Base-by-base conservation (phyloP, 2,329 filamentous ascomycete species). In the Leptosphaerulina australis region DNA sequence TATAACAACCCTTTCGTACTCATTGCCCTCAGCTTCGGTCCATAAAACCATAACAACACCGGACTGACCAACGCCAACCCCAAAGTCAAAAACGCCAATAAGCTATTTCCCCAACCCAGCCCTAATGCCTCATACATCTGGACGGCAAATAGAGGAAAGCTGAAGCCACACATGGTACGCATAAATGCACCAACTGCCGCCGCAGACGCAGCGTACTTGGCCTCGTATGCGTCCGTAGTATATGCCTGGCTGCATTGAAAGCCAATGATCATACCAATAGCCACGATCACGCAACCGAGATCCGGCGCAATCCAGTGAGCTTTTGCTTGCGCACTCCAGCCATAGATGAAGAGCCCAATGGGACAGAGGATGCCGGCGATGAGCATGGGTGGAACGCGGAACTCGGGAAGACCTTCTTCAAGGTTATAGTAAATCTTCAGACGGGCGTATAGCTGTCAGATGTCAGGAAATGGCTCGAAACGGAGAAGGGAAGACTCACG, bases 201-300 rank as follows among this genome's bases (percentile, higher is more conserved):
- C 0, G 84, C 86, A 2, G 61, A 66, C 6, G 67, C 63, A 8
- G 63, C 63, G 28, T 67, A 66, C 21, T 74, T 66, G 8, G 59
- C 80, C 81, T 9, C 84, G 58, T 81, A 87, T 4, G 80, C 77
- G 48, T 88, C 85, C 26, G 87, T 81, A 1, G 87, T 77, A 56
- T 89, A 90, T 11, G 82, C 82, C 46, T 82, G 79, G 33, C 82
- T 78, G 24, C 81, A 81, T 64, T 82, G 81, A 54, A 85, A 87
- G 0, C 80, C 68, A 0, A 78, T 74, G 74, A 84, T 81, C 11
- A 68, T 53, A 11, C 74, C 75, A 5, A 72, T 52, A 0, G 80
- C 80, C 3, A 82, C 71, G 1, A 83, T 60, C 1, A 67, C 62
- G 0, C 77, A 81, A 0, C 81, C 82, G 3, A 83, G 58, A 49